Evolutionary conservation across 2,329 filamentous ascomycete species (phyloP).

Genomic region (Verticillium nonalfalfae): DNA sequence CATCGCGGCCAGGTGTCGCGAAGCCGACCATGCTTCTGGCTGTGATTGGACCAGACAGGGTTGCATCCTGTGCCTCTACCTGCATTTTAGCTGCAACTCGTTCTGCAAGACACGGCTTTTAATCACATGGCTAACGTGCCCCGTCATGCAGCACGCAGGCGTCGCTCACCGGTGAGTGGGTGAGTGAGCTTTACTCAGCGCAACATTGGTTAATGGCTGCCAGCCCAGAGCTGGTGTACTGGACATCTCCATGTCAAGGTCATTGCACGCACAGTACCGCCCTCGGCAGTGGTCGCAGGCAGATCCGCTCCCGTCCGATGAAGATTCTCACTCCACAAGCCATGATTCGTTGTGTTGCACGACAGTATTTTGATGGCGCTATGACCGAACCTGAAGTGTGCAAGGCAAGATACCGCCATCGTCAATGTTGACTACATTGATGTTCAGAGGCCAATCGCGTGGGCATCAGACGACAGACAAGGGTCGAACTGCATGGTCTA

Average conservation of each 20-base stretch:
- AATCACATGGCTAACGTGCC: neutral
- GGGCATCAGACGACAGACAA: neutral
- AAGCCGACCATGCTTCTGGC: neutral
- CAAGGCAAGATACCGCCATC: neutral
- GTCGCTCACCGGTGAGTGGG: neutral
- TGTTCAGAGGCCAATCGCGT: neutral
- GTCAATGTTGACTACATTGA: neutral
- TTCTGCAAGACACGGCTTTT: neutral
- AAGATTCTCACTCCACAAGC: neutral
- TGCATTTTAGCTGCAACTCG: neutral
- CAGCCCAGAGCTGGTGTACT: neutral
- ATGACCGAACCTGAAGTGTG: neutral
- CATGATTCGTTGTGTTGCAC: neutral
- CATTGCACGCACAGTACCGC: neutral
- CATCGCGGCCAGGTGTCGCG: neutral
- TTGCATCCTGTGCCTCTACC: neutral
- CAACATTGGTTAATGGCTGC: neutral
- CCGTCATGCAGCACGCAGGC: neutral
- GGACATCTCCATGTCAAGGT: neutral
- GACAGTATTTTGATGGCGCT: neutral
- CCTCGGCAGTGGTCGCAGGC: neutral
- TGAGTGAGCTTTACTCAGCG: neutral
- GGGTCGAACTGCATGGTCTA: too few species aligned
- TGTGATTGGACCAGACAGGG: neutral
- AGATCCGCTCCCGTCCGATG: neutral